phyloP scores from a whole-genome alignment of 2,329 filamentous ascomycete species.

The Lachnum nothofagi region DNA sequence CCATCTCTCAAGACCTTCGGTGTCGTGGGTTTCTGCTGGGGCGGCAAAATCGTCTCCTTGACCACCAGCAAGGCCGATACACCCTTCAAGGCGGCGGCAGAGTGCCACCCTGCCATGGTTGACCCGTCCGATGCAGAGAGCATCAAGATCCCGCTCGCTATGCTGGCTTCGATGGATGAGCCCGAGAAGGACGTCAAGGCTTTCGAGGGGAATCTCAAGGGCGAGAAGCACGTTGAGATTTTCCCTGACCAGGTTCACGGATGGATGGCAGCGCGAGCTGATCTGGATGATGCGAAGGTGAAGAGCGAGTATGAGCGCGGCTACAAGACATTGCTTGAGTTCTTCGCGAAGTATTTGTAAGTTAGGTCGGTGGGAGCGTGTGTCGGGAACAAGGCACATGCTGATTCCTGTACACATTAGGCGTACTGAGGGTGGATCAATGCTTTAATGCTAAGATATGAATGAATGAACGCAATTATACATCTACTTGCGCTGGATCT shows the following conservation, averaged over 20 bases:
- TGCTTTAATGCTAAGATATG: too few relatives aligned
- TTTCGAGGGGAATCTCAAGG: conserved; percentile 40
- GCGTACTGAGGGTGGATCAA: too few relatives aligned
- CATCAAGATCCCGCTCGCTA: conserved; percentile 55
- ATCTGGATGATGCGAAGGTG: conserved; percentile 42
- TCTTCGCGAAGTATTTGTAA: conserved; percentile 40
- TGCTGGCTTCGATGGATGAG: conserved; percentile 65
- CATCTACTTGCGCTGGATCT: too few relatives aligned
- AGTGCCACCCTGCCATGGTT: conserved; percentile 58
- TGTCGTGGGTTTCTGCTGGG: conserved; percentile 32
- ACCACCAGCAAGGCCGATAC: conserved; percentile 17
- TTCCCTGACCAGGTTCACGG: conserved; percentile 50
- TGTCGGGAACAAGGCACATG: too few relatives aligned
- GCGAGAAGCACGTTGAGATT: conserved; percentile 44
- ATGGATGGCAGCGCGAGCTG: conserved; percentile 53
- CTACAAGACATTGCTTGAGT: conserved; percentile 42
- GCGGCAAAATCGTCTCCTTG: conserved; percentile 31
- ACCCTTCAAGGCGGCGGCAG: conserved; percentile 50
- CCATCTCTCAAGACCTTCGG: conserved; percentile 46
- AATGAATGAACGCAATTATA: too few relatives aligned
- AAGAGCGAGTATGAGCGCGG: conserved; percentile 44
- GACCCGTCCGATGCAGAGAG: conserved; percentile 55
- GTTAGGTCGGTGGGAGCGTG: conserved; percentile 2
- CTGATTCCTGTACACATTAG: background rate
- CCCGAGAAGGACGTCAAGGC: conserved; percentile 39